Base-by-base conservation (phyloP, 768 basidiomycete genomes). In the Suillus ampliporus region DNA sequence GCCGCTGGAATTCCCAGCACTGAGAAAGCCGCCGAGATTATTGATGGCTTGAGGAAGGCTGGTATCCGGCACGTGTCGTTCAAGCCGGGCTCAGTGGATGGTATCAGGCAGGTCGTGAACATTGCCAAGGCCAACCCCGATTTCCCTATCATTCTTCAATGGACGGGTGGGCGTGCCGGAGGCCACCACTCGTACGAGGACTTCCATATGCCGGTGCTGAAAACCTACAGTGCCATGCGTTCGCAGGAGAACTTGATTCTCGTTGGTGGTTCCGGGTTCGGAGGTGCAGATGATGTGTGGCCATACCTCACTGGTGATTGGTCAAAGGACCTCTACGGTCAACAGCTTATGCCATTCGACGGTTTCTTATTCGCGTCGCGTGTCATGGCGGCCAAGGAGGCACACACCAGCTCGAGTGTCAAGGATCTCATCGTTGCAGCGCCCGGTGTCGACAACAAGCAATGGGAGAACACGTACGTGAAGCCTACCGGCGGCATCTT, bases 121-220 rank as follows among this genome's bases (percentile, higher is more conserved):
- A 99, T 99, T 67, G 97, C 97, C 34, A 85, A 91, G 41, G 85
- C 94, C 58, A 95, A 98, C 76, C 91, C 97, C 37, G 89, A 94
- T 79, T 99, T 94, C 84, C 97, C 97, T 10, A 89, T 99, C 77
- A 96, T 99, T 77, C 81, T 98, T 65, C 97, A 99, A 73, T 99
- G 97, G 97, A 99, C 97, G 56, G 97, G 97, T 69, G 97, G 97
- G 40, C 94, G 97, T 68, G 97, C 96, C 21, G 97, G 97, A 65
- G 97, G 97, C 56, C 97, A 99, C 70, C 97, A 99, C 79, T 96
- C 94, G 3, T 99, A 89, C 76, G 97, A 99, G 76, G 97, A 99
- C 75, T 96, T 99, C 86, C 97, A 98, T 71, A 95, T 96, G 75
- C 97, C 97, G 1, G 87, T 98, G 68, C 81, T 99, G 56, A 79